Percentiles rank a stretch among this genome's conserved stretches.
phyloP scores from a whole-genome alignment of 495 filamentous ascomycete species.

The Extremus antarcticus region DNA sequence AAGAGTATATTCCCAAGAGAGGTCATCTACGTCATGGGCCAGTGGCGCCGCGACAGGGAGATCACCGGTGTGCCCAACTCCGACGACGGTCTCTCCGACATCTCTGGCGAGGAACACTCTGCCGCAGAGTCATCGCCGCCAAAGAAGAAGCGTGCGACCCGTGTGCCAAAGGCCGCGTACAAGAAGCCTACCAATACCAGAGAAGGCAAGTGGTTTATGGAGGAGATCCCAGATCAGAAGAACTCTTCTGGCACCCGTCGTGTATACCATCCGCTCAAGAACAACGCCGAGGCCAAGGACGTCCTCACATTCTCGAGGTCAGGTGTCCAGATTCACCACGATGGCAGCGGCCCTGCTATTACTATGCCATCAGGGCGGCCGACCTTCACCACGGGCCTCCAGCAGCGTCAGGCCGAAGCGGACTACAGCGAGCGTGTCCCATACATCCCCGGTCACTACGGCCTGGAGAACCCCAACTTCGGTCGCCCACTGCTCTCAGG shows the following conservation, averaged over 20 bases:
- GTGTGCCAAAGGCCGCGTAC: too few species aligned
- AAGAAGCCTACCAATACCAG: too few species aligned
- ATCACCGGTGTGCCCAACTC: slow-evolving; percentile 30
- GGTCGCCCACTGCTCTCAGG: too few species aligned
- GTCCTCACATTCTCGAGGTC: slow-evolving; percentile 8
- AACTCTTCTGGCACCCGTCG: too few species aligned
- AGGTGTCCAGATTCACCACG: slow-evolving; percentile 18
- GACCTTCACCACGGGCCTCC: slow-evolving; percentile 23
- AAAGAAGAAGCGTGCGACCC: slow-evolving; percentile 11
- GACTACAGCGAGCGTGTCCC: not conserved
- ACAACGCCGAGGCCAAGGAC: slow-evolving; percentile 9
- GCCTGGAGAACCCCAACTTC: too few species aligned
- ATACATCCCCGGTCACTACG: not conserved
- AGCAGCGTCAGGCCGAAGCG: not conserved
- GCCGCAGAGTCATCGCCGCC: slow-evolving; percentile 6
- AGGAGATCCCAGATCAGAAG: too few species aligned
- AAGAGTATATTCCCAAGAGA: slow-evolving; percentile 58
- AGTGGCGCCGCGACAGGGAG: slow-evolving; percentile 42
- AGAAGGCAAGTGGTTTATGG: too few species aligned
- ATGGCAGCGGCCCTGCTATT: slow-evolving; percentile 20
- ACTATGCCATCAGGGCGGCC: slow-evolving; percentile 20
- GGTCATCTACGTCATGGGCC: slow-evolving; percentile 49
- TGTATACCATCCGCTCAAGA: too few species aligned
- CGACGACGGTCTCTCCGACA: slow-evolving; percentile 10
- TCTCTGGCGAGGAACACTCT: slow-evolving; percentile 11